Evolutionary conservation across 2,329 filamentous ascomycete species (phyloP).

Genomic region (Hypoxylon rubiginosum): DNA sequence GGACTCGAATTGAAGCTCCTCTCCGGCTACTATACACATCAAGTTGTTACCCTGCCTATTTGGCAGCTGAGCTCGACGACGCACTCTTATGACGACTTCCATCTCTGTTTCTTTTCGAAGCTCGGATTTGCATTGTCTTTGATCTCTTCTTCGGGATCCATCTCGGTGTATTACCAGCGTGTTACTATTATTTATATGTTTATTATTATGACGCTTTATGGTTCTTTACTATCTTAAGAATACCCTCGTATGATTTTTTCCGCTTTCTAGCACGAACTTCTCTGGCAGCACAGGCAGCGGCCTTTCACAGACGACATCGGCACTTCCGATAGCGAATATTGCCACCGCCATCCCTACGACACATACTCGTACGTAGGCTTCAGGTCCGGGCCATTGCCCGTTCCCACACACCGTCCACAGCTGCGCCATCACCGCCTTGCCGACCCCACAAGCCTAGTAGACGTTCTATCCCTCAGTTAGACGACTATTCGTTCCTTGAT

Average conservation of each 20-base stretch:
- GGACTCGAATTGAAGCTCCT: not conserved
- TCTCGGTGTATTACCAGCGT: conserved; percentile 39
- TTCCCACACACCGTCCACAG: conserved; percentile 24
- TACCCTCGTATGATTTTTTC: conserved; percentile 39
- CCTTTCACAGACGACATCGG: conserved; percentile 40
- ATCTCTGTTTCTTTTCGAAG: conserved; percentile 19
- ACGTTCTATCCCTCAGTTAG: conserved; percentile 36
- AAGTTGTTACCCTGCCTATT: not conserved
- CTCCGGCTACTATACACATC: not conserved
- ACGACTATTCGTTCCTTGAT: conserved; percentile 19
- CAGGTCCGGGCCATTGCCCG: conserved; percentile 24
- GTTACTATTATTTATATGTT: conserved; percentile 36
- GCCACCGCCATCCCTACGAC: conserved; percentile 44
- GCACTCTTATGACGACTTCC: not conserved
- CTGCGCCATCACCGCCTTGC: conserved; percentile 31
- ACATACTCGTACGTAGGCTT: conserved; percentile 29
- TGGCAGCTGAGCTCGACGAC: not conserved
- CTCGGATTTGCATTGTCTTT: conserved; percentile 24
- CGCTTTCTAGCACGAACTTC: conserved; percentile 21
- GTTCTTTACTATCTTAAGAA: conserved; percentile 37
- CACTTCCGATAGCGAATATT: conserved; percentile 41
- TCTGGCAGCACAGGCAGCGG: conserved; percentile 28
- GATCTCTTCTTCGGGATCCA: conserved; percentile 17
- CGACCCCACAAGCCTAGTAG: conserved; percentile 33
- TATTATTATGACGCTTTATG: conserved; percentile 39